Conservation (phyloP, 805 yeast genomes). For the Teunomyces stri region DNA sequence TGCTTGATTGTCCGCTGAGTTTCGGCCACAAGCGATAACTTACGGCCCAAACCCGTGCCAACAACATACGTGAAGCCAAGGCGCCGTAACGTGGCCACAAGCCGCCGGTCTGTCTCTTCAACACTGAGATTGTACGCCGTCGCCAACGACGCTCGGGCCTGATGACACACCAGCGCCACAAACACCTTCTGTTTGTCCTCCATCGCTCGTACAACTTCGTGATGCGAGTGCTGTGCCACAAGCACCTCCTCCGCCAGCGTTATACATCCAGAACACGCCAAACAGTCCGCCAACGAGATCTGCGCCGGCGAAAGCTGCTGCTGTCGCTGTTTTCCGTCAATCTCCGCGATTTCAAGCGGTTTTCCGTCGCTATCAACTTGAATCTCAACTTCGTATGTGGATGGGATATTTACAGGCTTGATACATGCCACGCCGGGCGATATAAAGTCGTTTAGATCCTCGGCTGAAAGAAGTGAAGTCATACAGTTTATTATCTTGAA, state of each 20-base stretch:
- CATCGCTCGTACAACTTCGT: constrained; percentile 65
- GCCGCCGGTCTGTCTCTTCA: constrained; percentile 54
- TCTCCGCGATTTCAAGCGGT: constrained; percentile 66
- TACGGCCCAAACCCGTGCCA: constrained; percentile 82
- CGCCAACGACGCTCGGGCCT: constrained; percentile 79
- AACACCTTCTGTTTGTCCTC: constrained; percentile 37
- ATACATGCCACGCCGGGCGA: constrained; percentile 93
- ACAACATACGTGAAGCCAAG: constrained; percentile 74
- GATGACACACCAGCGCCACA: constrained; percentile 82
- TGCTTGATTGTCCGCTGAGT: constrained; percentile 45
- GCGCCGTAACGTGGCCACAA: constrained; percentile 52
- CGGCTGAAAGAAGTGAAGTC: constrained; percentile 87
- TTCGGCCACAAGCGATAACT: constrained; percentile 52
- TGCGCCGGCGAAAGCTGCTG: constrained; percentile 71
- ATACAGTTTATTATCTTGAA: constrained; percentile 30
- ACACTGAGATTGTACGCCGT: constrained; percentile 56
- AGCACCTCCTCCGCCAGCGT: constrained; percentile 96
- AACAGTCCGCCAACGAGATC: constrained; percentile 85
- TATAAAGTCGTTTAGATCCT: constrained; percentile 91
- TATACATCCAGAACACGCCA: constrained; percentile 96
- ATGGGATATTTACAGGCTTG: constrained; percentile 64
- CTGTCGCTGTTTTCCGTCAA: constrained; percentile 49
- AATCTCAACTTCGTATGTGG: constrained; percentile 45
- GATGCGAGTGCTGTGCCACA: constrained; percentile 86
- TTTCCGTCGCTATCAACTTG: constrained; percentile 58